phyloP scores from a whole-genome alignment of 2,329 filamentous ascomycete genomes.

The Hypoxylon sp. region DNA sequence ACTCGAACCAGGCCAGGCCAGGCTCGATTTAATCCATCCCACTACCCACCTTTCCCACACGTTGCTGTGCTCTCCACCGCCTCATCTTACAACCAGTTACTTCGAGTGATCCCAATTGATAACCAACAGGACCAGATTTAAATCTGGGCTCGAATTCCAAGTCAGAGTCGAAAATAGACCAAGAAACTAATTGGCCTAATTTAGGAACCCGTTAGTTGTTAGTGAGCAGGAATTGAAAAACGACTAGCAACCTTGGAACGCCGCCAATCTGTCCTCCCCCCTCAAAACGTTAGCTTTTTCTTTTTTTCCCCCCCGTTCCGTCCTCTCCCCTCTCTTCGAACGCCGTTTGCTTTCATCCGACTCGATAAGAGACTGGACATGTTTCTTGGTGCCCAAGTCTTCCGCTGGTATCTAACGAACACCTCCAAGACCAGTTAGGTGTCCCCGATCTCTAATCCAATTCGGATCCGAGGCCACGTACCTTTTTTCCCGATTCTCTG shows the following conservation, averaged over 20 bases:
- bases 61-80: conserved; percentile 18
- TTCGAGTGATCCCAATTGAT: conserved; percentile 22
- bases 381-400: conserved; percentile 29
- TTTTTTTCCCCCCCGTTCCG: conserved; percentile 9
- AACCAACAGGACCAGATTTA: conserved; percentile 22
- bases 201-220: conserved; percentile 26
- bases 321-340: conserved; percentile 12
- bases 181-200: conserved; percentile 30
- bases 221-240: conserved; percentile 20
- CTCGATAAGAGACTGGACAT: conserved; percentile 20
- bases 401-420: conserved; percentile 31
- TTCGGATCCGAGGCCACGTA: conserved; percentile 37
- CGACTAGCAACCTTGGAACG: conserved; percentile 10
- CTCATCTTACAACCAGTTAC: conserved; percentile 19
- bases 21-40: conserved; percentile 10
- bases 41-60: conserved; percentile 15
- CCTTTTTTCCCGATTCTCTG: conserved; percentile 29
- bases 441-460: conserved; percentile 38
- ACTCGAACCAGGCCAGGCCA: conserved; percentile 15
- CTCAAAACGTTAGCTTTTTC: conserved; percentile 16
- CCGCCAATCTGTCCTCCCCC: conserved; percentile 4
- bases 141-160: not conserved
- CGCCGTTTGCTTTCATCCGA: conserved; percentile 31
- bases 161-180: conserved; percentile 18
- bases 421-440: conserved; percentile 17